Evolutionary conservation across 2,329 filamentous ascomycete species (phyloP).

Genomic region (Fusarium hostae): DNA sequence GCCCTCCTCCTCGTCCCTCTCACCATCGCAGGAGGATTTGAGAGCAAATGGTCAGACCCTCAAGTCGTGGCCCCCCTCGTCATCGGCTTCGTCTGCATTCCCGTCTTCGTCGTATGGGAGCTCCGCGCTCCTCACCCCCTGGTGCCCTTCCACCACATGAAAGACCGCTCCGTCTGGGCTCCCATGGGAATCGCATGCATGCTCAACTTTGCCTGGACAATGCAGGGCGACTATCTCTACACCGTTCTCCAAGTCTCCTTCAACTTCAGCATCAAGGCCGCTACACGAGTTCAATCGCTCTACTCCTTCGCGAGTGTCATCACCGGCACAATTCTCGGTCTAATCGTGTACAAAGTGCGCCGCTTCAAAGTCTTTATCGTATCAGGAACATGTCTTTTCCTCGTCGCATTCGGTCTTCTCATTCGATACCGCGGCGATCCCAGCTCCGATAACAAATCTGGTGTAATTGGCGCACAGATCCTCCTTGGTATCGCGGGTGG

Average conservation of each 20-base stretch:
- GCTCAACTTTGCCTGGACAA: conserved; percentile 69
- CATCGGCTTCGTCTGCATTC: conserved; percentile 59
- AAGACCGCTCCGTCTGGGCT: conserved; percentile 72
- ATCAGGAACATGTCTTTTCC: conserved; percentile 67
- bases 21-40: conserved; percentile 58
- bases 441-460: conserved; percentile 56
- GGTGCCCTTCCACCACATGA: conserved; percentile 69
- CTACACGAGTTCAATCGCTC: conserved; percentile 68
- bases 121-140: conserved; percentile 62
- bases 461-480: conserved; percentile 71
- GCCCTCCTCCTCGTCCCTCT: conserved; percentile 58
- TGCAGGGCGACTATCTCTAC: conserved; percentile 73
- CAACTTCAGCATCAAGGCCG: conserved; percentile 64
- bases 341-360: conserved; percentile 67
- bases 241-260: conserved; percentile 71
- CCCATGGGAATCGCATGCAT: conserved; percentile 68
- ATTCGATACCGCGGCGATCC: conserved; percentile 70
- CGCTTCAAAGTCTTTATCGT: conserved; percentile 73
- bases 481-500: conserved; percentile 72
- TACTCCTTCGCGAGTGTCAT: conserved; percentile 69
- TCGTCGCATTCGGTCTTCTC: conserved; percentile 73
- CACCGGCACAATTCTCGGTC: conserved; percentile 65
- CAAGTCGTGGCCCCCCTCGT: conserved; percentile 59
- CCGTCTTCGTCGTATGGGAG: conserved; percentile 63
- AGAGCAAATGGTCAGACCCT: conserved; percentile 51